Percentiles rank a stretch among this genome's conserved stretches.
phyloP scores from a whole-genome alignment of 331 rosid genomes.

The Prunus yedoensis region DNA sequence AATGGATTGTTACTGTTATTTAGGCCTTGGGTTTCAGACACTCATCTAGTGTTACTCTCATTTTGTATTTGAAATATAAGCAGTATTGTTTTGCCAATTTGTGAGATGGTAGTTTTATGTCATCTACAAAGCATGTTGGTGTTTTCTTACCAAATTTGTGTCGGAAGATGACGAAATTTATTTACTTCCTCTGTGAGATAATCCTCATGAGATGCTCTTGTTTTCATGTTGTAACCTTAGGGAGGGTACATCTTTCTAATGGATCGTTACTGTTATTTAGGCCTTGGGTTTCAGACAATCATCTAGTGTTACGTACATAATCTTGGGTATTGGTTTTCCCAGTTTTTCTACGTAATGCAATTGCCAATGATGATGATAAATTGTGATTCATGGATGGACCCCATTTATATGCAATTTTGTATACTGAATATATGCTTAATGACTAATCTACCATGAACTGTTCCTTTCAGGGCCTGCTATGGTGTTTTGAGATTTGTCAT shows the following conservation, averaged over 20 bases:
- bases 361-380: no score
- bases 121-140: slow-evolving; percentile 47
- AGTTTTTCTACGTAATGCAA: not conserved
- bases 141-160: slow-evolving; percentile 32
- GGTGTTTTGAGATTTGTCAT: slow-evolving; percentile 90
- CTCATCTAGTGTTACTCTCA: not conserved
- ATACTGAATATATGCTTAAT: not conserved
- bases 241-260: slow-evolving; percentile 17
- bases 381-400: not conserved
- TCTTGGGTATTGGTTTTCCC: not conserved
- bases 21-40: not conserved
- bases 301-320: not conserved
- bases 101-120: not conserved
- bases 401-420: not conserved
- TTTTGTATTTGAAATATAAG: not conserved
- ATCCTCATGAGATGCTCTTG: slow-evolving; percentile 11
- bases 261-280: not conserved
- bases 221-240: slow-evolving; percentile 22
- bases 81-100: not conserved
- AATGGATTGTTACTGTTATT: not conserved
- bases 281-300: not conserved
- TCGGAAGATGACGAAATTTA: slow-evolving; percentile 45
- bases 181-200: slow-evolving; percentile 10
- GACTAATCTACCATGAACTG: not conserved
- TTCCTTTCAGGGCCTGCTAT: slow-evolving; percentile 74